Evolutionary conservation across 495 filamentous ascomycete genomes (phyloP).

Genomic region (Tuber magnatum): DNA sequence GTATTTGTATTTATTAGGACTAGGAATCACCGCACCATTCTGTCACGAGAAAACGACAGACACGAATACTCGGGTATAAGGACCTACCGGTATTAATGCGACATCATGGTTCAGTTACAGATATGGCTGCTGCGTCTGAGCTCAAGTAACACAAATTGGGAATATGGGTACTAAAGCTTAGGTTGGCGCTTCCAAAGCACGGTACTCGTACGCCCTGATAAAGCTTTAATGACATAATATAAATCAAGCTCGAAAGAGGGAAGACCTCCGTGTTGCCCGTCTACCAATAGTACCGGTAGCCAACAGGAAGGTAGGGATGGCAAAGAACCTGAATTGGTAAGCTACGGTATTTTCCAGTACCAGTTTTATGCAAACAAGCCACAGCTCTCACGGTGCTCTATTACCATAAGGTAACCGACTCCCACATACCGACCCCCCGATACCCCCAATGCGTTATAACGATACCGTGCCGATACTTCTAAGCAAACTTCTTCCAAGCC

Average conservation of each 20-base stretch:
- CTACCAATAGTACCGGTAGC: background rate
- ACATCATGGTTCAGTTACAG: background rate
- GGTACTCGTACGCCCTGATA: background rate
- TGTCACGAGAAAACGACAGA: background rate
- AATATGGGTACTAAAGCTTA: background rate
- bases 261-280: background rate
- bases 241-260: background rate
- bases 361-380: background rate
- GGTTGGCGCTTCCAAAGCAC: background rate
- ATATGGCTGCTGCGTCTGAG: background rate
- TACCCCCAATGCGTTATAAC: background rate
- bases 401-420: background rate
- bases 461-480: background rate
- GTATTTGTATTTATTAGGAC: background rate
- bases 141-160: background rate
- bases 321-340: background rate
- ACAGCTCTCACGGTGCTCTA: background rate
- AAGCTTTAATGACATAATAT: background rate
- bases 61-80: background rate
- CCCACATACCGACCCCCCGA: background rate
- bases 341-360: background rate
- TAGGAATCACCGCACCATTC: background rate
- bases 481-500: slow-evolving; percentile 44
- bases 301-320: background rate
- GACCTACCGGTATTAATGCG: background rate